These are phyloP conservation scores for Annulohypoxylon maeteangense DNA, from an alignment of 495 filamentous ascomycete species.

Conservation along the genomic window DNA sequence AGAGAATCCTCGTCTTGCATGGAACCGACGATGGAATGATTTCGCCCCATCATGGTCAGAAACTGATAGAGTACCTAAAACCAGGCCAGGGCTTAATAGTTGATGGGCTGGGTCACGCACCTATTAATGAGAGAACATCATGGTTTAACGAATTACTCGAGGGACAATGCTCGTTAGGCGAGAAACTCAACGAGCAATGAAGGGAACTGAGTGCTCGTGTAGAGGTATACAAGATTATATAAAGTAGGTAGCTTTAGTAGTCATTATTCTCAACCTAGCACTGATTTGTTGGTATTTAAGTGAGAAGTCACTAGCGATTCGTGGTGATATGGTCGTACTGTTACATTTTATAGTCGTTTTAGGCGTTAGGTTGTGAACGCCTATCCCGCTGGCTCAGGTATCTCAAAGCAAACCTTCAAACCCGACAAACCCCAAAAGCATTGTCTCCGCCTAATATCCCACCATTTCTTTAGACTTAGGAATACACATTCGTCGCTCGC, in stretches of 20 bases:
- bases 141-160: constrained; percentile 70
- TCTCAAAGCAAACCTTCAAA: constrained; percentile 25
- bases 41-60: constrained; percentile 69
- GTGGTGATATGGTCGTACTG: neutral
- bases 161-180: constrained; percentile 55
- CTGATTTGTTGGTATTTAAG: neutral
- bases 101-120: constrained; percentile 76
- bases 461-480: neutral
- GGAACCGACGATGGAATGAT: constrained; percentile 82
- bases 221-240: neutral
- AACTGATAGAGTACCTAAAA: constrained; percentile 64
- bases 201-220: neutral
- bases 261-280: neutral
- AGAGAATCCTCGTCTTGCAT: constrained; percentile 78
- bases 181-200: constrained; percentile 49
- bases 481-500: neutral
- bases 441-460: neutral
- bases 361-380: neutral
- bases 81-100: constrained; percentile 63
- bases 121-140: constrained; percentile 68
- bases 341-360: neutral
- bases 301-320: neutral
- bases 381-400: constrained; percentile 24
- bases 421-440: constrained; percentile 11
- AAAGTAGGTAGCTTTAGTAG: neutral